Conservation (phyloP, 73 alveolate species). For the Stentor coeruleus region DNA sequence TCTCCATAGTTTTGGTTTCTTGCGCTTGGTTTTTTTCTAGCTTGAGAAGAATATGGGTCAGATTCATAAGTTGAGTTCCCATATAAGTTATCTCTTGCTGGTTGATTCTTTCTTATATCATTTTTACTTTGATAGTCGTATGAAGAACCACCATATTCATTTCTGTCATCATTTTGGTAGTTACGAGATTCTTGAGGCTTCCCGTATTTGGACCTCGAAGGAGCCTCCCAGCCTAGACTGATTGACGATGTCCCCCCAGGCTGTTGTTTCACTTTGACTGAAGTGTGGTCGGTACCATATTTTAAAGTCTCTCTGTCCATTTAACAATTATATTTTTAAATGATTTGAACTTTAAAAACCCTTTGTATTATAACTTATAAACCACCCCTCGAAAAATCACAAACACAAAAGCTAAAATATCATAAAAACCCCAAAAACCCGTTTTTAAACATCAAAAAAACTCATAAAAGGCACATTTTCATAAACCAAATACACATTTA, state of each 20-base stretch:
- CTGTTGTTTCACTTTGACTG: neutral
- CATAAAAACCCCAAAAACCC: neutral
- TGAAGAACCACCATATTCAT: too few species aligned
- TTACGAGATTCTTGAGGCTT: neutral
- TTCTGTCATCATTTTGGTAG: too few species aligned
- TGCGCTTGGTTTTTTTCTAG: too few species aligned
- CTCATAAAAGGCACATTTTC: neutral
- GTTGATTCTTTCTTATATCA: neutral
- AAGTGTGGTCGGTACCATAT: slow-evolving; percentile 22
- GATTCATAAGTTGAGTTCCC: neutral
- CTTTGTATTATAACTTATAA: too few species aligned
- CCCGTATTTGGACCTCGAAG: neutral
- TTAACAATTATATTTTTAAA: neutral
- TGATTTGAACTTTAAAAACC: neutral
- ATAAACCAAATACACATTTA: neutral
- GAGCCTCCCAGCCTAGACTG: slow-evolving; percentile 27
- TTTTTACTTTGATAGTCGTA: too few species aligned
- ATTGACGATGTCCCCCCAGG: slow-evolving; percentile 12
- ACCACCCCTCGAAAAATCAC: neutral
- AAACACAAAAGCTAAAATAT: neutral
- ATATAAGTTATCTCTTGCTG: neutral
- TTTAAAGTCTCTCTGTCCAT: slow-evolving; percentile 5
- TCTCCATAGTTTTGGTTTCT: too few species aligned
- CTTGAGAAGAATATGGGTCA: neutral
- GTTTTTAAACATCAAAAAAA: too few species aligned